Evolutionary conservation across 305 asterid species (phyloP).

Genomic region (Fraxinus sp.): DNA sequence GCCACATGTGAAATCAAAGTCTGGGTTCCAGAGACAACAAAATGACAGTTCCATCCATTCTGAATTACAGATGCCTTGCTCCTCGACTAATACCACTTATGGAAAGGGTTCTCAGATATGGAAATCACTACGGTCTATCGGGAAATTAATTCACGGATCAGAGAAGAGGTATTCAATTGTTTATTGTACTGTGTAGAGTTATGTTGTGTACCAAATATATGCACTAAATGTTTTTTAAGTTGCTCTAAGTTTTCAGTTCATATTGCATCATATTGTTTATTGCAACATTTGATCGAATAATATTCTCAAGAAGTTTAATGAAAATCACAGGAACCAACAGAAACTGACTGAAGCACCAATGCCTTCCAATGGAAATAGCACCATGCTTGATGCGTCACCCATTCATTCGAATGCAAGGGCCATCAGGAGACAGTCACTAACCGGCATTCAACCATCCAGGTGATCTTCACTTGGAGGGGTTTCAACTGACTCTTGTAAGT

Average conservation of each 20-base stretch:
- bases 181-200: not conserved
- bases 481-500: slow-evolving; percentile 51
- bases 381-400: slow-evolving; percentile 46
- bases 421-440: slow-evolving; percentile 70
- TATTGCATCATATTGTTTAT: not conserved
- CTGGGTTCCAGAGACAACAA: slow-evolving; percentile 31
- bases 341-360: slow-evolving; percentile 41
- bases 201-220: not conserved
- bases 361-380: slow-evolving; percentile 30
- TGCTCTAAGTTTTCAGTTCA: not conserved
- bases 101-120: slow-evolving; percentile 72
- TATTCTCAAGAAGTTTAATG: not conserved
- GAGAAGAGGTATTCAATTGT: slow-evolving; percentile 55
- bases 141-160: slow-evolving; percentile 75
- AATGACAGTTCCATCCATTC: slow-evolving; percentile 33
- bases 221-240: not conserved
- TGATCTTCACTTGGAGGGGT: slow-evolving; percentile 53
- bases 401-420: slow-evolving; percentile 47
- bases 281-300: not conserved
- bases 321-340: slow-evolving; percentile 57
- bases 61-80: slow-evolving; percentile 45
- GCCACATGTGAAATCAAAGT: slow-evolving; percentile 36
- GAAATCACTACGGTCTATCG: slow-evolving; percentile 77
- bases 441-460: slow-evolving; percentile 51
- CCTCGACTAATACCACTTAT: slow-evolving; percentile 35